These are phyloP conservation scores for Ascochyta rabiei DNA, from an alignment of 2,329 filamentous ascomycete genomes.

Conservation along the genomic window DNA sequence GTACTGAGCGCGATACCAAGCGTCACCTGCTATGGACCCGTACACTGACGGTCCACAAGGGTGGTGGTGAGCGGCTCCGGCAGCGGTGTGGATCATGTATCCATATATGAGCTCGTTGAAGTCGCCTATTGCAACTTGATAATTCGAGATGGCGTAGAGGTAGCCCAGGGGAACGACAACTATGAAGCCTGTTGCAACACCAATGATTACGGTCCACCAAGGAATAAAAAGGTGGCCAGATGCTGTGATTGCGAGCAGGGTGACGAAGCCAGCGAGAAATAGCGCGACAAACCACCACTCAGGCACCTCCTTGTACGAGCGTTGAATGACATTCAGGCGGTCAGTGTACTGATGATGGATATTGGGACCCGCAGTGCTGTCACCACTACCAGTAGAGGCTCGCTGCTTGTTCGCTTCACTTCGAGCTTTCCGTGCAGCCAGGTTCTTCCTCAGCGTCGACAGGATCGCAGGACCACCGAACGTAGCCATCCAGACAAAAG, in stretches of 20 bases:
- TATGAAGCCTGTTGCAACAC: constrained; percentile 60
- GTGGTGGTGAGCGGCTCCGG: constrained; percentile 55
- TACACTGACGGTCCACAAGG: constrained; percentile 65
- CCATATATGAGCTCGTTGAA: constrained; percentile 67
- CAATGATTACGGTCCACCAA: constrained; percentile 65
- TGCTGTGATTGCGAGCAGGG: constrained; percentile 59
- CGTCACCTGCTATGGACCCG: constrained; percentile 64
- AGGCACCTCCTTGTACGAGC: constrained; percentile 64
- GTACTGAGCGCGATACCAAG: constrained; percentile 55
- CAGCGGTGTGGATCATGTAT: constrained; percentile 61
- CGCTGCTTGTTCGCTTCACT: constrained; percentile 45
- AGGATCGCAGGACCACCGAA: constrained; percentile 61
- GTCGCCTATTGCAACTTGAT: constrained; percentile 60
- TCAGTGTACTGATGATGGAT: constrained; percentile 64
- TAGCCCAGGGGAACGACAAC: constrained; percentile 64
- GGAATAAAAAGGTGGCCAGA: constrained; percentile 63
- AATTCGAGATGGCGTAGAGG: constrained; percentile 66
- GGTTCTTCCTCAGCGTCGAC: constrained; percentile 51
- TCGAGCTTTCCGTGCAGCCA: constrained; percentile 16
- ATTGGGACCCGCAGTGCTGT: constrained; percentile 6
- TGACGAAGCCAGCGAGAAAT: constrained; percentile 57
- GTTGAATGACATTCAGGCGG: constrained; percentile 64
- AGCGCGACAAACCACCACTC: constrained; percentile 63
- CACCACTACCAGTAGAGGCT: constrained; percentile 2
- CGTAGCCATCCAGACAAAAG: constrained; percentile 63